These are phyloP conservation scores for Paecilomyces sp. DNA, from an alignment of 2,329 filamentous ascomycete species.

Conservation along the genomic window DNA sequence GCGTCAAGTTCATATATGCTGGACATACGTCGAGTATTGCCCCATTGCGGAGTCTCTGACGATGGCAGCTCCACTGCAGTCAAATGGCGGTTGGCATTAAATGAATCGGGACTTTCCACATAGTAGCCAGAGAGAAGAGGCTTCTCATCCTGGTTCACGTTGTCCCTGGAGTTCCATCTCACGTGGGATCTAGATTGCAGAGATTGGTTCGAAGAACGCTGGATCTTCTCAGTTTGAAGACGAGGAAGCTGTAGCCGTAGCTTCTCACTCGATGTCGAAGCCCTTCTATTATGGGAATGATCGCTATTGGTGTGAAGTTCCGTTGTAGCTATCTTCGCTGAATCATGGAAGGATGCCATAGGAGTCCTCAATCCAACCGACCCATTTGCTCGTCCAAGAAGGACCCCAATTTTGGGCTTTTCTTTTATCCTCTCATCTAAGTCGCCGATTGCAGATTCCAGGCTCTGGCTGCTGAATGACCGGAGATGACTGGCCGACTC, in stretches of 20 bases:
- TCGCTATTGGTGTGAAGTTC: neutral
- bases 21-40: neutral
- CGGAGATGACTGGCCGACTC: slow-evolving; percentile 9
- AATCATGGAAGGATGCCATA: neutral
- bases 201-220: neutral
- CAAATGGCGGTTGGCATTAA: neutral
- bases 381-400: neutral
- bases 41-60: neutral
- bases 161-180: neutral
- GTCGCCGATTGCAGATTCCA: slow-evolving; percentile 4
- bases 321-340: neutral
- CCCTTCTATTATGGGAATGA: slow-evolving; percentile 6
- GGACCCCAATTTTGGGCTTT: neutral
- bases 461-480: slow-evolving; percentile 12
- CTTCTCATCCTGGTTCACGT: neutral
- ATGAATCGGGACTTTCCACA: neutral
- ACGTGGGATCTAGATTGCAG: neutral
- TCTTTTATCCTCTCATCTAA: neutral
- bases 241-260: slow-evolving; percentile 16
- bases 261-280: slow-evolving; percentile 14
- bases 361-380: neutral
- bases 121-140: neutral
- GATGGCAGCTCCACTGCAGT: neutral
- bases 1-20: slow-evolving; percentile 28
- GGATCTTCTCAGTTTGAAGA: slow-evolving; percentile 11